These are phyloP conservation scores for Sclerotinia minor DNA, from an alignment of 2,329 filamentous ascomycete genomes.

Conservation along the genomic window DNA sequence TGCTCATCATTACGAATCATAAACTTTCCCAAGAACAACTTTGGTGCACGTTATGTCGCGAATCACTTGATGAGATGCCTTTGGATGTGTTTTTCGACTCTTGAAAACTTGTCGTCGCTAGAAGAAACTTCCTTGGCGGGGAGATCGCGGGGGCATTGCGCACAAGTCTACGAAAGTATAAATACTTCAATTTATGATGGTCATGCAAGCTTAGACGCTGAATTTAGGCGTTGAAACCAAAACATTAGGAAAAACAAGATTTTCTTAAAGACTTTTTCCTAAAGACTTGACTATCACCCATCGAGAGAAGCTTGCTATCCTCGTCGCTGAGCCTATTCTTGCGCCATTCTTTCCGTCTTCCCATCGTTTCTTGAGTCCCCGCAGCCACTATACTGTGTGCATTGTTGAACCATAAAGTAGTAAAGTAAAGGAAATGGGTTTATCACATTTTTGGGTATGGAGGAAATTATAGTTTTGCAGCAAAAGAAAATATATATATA, in stretches of 20 bases:
- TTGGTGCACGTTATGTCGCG: conserved; percentile 6
- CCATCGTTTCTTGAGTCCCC: neutral
- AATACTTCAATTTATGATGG: neutral
- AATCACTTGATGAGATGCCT: neutral
- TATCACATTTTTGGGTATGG: neutral
- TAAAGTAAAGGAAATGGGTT: too few relatives aligned
- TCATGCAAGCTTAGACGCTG: neutral
- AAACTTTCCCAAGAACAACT: conserved; percentile 5
- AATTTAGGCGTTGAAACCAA: neutral
- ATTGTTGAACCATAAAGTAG: too few relatives aligned
- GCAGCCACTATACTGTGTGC: too few relatives aligned
- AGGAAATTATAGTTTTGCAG: neutral
- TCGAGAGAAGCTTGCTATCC: neutral
- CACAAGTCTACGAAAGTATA: too few relatives aligned
- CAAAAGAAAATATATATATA: neutral
- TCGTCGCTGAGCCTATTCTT: too few relatives aligned
- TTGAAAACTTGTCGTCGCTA: neutral
- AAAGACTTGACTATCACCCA: neutral
- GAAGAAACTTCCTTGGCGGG: conserved; percentile 14
- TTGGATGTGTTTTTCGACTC: neutral
- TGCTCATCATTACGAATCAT: neutral
- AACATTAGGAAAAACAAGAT: neutral
- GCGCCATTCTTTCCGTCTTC: too few relatives aligned
- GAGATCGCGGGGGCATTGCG: neutral
- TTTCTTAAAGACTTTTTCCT: too few relatives aligned